Conservation (phyloP, 192 early-diverging fungal genomes). For the Coemansia sp. region DNA sequence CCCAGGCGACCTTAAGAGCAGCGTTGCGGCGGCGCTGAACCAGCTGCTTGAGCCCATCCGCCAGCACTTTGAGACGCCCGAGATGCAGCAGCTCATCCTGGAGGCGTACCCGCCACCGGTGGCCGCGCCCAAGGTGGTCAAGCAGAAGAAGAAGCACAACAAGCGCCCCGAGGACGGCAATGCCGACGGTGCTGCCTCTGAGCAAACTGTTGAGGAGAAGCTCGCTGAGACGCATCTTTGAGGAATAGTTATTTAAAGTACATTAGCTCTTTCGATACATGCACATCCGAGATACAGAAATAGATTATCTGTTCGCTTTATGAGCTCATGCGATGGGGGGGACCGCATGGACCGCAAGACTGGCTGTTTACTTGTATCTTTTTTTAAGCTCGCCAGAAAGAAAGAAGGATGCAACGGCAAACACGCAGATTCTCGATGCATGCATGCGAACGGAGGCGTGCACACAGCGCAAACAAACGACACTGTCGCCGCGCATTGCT, state of each 20-base stretch:
- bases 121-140: constrained; percentile 59
- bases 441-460: constrained; percentile 2
- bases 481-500: neutral
- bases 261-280: neutral
- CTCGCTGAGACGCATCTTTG: constrained; percentile 31
- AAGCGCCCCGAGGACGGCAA: constrained; percentile 31
- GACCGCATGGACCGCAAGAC: constrained; percentile 7
- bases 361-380: neutral
- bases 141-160: constrained; percentile 63
- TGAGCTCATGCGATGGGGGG: constrained; percentile 1
- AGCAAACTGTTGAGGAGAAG: constrained; percentile 30
- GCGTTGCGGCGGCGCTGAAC: constrained; percentile 83
- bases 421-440: neutral
- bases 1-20: constrained; percentile 93
- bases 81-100: constrained; percentile 71
- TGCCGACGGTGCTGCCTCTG: constrained; percentile 8
- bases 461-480: constrained; percentile 6
- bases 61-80: constrained; percentile 69
- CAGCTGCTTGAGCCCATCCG: constrained; percentile 86
- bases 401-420: neutral
- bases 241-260: neutral
- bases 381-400: neutral
- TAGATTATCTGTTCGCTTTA: neutral
- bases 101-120: constrained; percentile 81
- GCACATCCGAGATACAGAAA: constrained; percentile 3